These are phyloP conservation scores for Lactuca sativa DNA, from an alignment of 129 eudicot species.

Conservation along the genomic window DNA sequence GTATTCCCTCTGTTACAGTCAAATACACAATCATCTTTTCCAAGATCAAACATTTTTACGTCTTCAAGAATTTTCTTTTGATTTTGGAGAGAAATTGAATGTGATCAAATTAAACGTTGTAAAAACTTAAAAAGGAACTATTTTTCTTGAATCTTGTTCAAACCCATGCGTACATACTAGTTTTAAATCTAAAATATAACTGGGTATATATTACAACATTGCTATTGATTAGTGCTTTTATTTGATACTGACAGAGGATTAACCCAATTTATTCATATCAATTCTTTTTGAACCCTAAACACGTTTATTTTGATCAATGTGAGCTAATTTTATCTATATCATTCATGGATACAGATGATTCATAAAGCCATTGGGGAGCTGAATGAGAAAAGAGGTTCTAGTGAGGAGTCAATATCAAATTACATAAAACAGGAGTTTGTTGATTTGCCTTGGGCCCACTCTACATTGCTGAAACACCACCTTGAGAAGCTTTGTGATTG, in stretches of 20 bases:
- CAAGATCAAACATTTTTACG: neutral
- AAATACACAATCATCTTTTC: neutral
- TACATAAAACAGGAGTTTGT: constrained; percentile 44
- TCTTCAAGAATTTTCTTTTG: neutral
- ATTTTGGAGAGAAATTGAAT: neutral
- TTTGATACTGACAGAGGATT: neutral
- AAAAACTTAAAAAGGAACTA: neutral
- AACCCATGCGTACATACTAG: neutral
- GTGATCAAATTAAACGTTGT: neutral
- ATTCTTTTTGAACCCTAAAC: neutral
- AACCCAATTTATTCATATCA: neutral
- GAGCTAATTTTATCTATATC: neutral
- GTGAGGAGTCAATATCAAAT: constrained; percentile 66
- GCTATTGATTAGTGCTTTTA: neutral
- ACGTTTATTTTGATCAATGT: neutral
- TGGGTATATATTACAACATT: neutral
- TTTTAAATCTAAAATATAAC: neutral
- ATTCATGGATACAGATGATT: constrained; percentile 61
- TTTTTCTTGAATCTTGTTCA: neutral
- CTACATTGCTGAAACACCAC: constrained; percentile 59
- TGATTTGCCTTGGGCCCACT: constrained; percentile 80
- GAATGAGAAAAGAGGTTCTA: constrained; percentile 70
- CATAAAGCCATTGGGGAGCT: constrained; percentile 56
- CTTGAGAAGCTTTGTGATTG: constrained; percentile 55
- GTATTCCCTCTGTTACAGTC: neutral